A percentile compares a stretch with the other conserved stretches of the same genome.
phyloP scores from a whole-genome alignment of 805 yeast genomes.

The Kuraishia capsulata region DNA sequence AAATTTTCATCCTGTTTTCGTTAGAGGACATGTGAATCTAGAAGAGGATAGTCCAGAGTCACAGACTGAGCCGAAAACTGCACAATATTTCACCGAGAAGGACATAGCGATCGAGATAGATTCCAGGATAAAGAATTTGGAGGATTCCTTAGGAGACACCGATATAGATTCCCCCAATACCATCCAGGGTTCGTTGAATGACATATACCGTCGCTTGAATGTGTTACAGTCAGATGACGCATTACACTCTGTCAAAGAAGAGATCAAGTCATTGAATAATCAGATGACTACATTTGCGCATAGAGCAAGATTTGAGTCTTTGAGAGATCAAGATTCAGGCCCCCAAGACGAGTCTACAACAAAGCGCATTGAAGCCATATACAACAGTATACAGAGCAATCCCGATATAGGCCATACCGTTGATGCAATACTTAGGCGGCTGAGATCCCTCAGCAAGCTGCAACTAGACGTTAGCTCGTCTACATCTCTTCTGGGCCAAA shows the following conservation, averaged over 20 bases:
- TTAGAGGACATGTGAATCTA: too few species aligned
- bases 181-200: slow-evolving; percentile 1
- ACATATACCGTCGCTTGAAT: background rate
- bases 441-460: background rate
- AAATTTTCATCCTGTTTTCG: background rate
- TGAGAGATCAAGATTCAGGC: background rate
- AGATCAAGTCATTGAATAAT: background rate
- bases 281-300: background rate
- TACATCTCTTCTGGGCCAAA: background rate
- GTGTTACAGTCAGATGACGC: background rate
- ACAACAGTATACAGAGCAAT: background rate
- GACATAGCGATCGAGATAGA: background rate
- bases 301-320: background rate
- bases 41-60: background rate
- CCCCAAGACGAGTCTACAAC: background rate
- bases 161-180: background rate
- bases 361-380: background rate
- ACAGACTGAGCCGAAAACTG: background rate
- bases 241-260: background rate
- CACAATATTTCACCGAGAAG: background rate
- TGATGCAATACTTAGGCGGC: background rate
- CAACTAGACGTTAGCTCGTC: background rate
- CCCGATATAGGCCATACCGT: background rate
- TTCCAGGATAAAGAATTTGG: background rate
- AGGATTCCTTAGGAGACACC: background rate